These are phyloP conservation scores for Euphrasia confusa DNA, from an alignment of 257 asterid species.

Conservation along the genomic window DNA sequence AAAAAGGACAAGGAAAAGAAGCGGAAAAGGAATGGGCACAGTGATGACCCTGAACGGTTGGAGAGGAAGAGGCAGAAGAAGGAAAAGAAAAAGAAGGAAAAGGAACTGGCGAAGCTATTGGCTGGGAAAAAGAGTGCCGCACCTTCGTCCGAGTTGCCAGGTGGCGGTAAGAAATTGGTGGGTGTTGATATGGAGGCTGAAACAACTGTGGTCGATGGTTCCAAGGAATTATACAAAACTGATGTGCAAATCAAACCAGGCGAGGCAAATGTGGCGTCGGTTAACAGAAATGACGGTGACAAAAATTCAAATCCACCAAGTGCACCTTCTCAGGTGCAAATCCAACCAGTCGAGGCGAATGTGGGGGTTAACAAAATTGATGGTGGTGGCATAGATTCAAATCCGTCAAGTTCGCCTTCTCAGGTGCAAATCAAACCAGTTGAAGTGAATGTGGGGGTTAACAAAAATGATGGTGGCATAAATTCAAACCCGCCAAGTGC, in stretches of 20 bases:
- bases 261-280: slow-evolving; percentile 38
- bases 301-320: slow-evolving; percentile 27
- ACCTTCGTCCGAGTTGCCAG: slow-evolving; percentile 24
- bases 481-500: slow-evolving; percentile 30
- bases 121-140: slow-evolving; percentile 33
- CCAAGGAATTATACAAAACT: slow-evolving; percentile 21
- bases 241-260: slow-evolving; percentile 26
- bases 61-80: slow-evolving; percentile 43
- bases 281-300: slow-evolving; percentile 30
- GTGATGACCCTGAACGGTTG: background rate
- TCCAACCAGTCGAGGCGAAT: slow-evolving; percentile 36
- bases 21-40: slow-evolving; percentile 2
- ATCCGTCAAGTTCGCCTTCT: slow-evolving; percentile 30
- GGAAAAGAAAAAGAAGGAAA: slow-evolving; percentile 77
- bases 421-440: slow-evolving; percentile 30
- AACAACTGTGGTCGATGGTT: slow-evolving; percentile 22
- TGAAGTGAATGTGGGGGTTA: slow-evolving; percentile 36
- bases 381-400: slow-evolving; percentile 32
- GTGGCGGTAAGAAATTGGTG: slow-evolving; percentile 23
- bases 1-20: slow-evolving; percentile 27
- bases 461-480: slow-evolving; percentile 29
- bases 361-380: slow-evolving; percentile 28
- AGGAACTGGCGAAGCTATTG: slow-evolving; percentile 67
- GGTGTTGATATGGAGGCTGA: slow-evolving; percentile 19
- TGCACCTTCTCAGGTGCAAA: slow-evolving; percentile 36